A percentile compares a stretch with the other conserved stretches of the same genome.
Conservation (phyloP, 2,329 filamentous ascomycete genomes). For the Alternaria arborescens region DNA sequence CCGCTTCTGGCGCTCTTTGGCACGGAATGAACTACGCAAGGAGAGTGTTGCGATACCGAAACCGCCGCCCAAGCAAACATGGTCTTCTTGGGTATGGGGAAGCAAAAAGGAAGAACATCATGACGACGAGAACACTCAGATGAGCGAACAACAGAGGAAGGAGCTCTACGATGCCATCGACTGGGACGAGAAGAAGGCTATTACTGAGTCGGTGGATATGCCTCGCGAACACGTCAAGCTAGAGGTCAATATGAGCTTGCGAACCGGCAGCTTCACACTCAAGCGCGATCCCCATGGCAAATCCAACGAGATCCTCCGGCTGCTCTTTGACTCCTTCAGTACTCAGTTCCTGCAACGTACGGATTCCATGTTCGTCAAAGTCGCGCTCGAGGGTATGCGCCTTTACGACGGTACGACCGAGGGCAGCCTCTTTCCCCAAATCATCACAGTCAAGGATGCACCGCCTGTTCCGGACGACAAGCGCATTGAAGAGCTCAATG, state of each 20-base stretch:
- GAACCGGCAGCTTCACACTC: slow-evolving; percentile 94
- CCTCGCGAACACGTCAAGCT: slow-evolving; percentile 92
- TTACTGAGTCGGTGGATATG: slow-evolving; percentile 86
- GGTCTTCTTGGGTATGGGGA: slow-evolving; percentile 89
- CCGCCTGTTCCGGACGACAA: slow-evolving; percentile 64
- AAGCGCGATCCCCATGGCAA: slow-evolving; percentile 84
- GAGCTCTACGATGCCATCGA: slow-evolving; percentile 98
- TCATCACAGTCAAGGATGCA: slow-evolving; percentile 93
- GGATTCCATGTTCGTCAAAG: slow-evolving; percentile 86
- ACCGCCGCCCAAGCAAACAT: slow-evolving; percentile 78
- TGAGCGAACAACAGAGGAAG: slow-evolving; percentile 94
- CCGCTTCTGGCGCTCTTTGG: slow-evolving; percentile 94
- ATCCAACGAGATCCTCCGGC: slow-evolving; percentile 80
- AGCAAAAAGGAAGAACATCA: slow-evolving; percentile 67
- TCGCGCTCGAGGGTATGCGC: slow-evolving; percentile 90
- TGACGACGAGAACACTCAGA: slow-evolving; percentile 76
- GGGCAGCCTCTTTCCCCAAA: slow-evolving; percentile 90
- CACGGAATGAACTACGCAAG: slow-evolving; percentile 92
- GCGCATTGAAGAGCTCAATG: slow-evolving; percentile 59
- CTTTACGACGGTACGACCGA: slow-evolving; percentile 96
- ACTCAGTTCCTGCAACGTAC: slow-evolving; percentile 89
- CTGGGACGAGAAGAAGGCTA: slow-evolving; percentile 93
- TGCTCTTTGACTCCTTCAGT: slow-evolving; percentile 94
- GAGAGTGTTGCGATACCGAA: slow-evolving; percentile 92
- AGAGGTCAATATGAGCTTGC: slow-evolving; percentile 90